Evolutionary conservation across 129 eudicot genomes (phyloP), one percentile per base, ranked within the genome.

Genomic region (Flaveria linearis): DNA sequence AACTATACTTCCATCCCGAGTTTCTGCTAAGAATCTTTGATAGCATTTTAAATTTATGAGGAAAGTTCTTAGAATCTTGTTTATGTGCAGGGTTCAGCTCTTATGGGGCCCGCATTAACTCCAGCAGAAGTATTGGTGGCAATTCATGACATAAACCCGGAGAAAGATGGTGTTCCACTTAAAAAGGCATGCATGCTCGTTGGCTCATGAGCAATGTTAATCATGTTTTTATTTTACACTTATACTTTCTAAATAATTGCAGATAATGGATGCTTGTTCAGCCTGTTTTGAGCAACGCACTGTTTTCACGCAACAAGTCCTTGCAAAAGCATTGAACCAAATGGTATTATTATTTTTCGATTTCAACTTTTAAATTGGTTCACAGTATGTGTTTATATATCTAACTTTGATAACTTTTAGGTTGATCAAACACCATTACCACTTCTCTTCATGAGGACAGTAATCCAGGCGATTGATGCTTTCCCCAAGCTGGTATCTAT

Each of bases 81-180:
- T 39, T 36, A 33, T 45, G 28, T 65, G 49, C 90, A 95, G 99
- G 99, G 99, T 60, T 87, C 99, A 67, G 99, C 99, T 67, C 96
- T 86, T 79, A 86, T 88, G 62, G 99, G 99, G 73, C 96, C 99
- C 12, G 97, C 99, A 74, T 78, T 95, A 82, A 91, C 99, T 39
- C 99, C 99, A 65, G 96, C 88, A 6, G 97, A 95, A 86, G 99
- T 91, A 9, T 82, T 95, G 84, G 99, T 95, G 71, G 99, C 99
- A 51, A 91, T 95, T 47, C 99, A 95, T 64, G 96, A 86, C 77
- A 91, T 95, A 43, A 82, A 50, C 67, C 97, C 99, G 1, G 97
- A 95, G 57, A 91, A 78, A 78, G 99, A 95, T 75, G 88, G 90
- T 2, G 83, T 95, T 86, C 90, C 90, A 53, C 92, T 95, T 5